Conservation (phyloP, 768 basidiomycete species). For the Suillus tomentosus region DNA sequence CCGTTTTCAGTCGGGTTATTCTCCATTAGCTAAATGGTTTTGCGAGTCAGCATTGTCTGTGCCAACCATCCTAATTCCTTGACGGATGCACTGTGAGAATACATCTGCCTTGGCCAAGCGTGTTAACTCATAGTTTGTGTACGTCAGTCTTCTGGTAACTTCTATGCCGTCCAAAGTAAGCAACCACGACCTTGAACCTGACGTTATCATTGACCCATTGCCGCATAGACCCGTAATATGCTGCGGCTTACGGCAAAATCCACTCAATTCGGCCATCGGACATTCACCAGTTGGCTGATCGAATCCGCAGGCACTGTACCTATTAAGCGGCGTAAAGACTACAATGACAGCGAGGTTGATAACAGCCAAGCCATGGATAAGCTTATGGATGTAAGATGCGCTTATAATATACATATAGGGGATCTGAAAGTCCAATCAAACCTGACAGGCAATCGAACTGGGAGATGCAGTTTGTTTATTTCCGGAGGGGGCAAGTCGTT, state of each 20-base stretch:
- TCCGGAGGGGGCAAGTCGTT: constrained; percentile 85
- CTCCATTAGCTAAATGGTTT: constrained; percentile 7
- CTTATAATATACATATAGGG: constrained; percentile 8
- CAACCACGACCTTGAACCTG: neutral
- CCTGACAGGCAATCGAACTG: constrained; percentile 62
- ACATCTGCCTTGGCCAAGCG: neutral
- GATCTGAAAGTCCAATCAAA: constrained; percentile 15
- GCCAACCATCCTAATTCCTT: constrained; percentile 87
- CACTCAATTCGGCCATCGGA: constrained; percentile 79
- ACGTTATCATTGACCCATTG: constrained; percentile 4
- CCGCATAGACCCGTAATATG: constrained; percentile 67
- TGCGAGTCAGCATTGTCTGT: constrained; percentile 66
- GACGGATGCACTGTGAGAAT: constrained; percentile 79
- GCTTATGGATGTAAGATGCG: constrained; percentile 58
- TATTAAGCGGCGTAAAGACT: constrained; percentile 76
- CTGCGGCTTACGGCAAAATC: constrained; percentile 86
- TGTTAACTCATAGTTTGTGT: constrained; percentile 2
- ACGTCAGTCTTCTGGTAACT: constrained; percentile 65
- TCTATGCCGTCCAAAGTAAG: constrained; percentile 69
- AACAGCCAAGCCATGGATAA: constrained; percentile 70
- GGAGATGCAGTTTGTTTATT: constrained; percentile 85
- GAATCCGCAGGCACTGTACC: constrained; percentile 88
- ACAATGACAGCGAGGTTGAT: constrained; percentile 52
- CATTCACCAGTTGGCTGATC: constrained; percentile 90
- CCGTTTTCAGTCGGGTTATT: neutral